These are phyloP conservation scores for Colletotrichum sojae DNA, from an alignment of 2,329 filamentous ascomycete species.

Conservation along the genomic window DNA sequence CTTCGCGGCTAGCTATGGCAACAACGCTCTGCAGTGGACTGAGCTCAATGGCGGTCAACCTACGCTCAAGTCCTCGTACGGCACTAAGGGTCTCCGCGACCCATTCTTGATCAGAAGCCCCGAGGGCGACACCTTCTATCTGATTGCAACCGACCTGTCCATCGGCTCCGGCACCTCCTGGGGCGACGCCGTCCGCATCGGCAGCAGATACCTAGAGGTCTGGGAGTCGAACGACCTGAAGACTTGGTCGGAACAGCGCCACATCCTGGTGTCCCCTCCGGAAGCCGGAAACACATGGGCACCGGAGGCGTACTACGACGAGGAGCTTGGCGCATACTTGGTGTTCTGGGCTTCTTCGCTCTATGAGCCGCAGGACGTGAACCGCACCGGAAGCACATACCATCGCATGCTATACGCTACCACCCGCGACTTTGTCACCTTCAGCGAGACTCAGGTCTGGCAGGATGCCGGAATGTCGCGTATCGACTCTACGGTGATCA, in stretches of 20 bases:
- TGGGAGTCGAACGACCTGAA: constrained; percentile 67
- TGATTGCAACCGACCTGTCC: constrained; percentile 67
- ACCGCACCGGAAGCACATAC: constrained; percentile 60
- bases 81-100: constrained; percentile 65
- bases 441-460: constrained; percentile 63
- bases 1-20: constrained; percentile 65
- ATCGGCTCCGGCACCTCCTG: constrained; percentile 69
- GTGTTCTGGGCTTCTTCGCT: constrained; percentile 63
- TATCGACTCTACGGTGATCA: constrained; percentile 67
- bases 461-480: constrained; percentile 65
- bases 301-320: constrained; percentile 65
- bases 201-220: constrained; percentile 65
- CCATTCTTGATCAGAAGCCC: constrained; percentile 67
- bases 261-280: constrained; percentile 62
- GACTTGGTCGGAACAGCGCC: constrained; percentile 66
- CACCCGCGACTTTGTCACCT: constrained; percentile 65
- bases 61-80: constrained; percentile 59
- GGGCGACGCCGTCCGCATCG: constrained; percentile 60
- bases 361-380: constrained; percentile 55
- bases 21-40: constrained; percentile 65
- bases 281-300: constrained; percentile 69
- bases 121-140: constrained; percentile 65
- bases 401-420: constrained; percentile 68
- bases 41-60: constrained; percentile 64
- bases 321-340: constrained; percentile 56